Evolutionary conservation across 108 stramenopile genomes (phyloP), one percentile per base, ranked within the genome.

Genomic region (Cyclostephanos tholiformis): DNA sequence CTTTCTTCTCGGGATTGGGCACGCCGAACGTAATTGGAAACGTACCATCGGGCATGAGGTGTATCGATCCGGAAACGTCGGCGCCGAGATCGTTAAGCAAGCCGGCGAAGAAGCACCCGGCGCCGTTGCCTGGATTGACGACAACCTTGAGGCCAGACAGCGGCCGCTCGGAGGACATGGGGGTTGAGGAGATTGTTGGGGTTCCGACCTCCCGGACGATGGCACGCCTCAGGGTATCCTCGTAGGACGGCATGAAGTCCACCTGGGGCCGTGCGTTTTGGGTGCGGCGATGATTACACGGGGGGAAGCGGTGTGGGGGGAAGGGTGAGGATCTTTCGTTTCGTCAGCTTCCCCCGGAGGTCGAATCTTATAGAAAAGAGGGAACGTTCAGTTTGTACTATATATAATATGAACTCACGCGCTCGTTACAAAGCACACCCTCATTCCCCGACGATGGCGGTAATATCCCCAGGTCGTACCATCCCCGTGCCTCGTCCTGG

Each of bases 1-100:
- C 58, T 25, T 80, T 71, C 48, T 78, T 77, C 82, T 95, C 94
- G 32, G 94, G 94, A 77, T 95, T 95, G 2, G 94, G 91, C n/a
- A 92, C 79, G 22, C 93, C 93, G 67, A 53, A 67, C 0, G 55
- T 64, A 2, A 12, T 22, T 2, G 90, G 87, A 69, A 95, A 95
- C 2, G 73, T 60, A 19, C 82, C 86, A 79, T 91, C 82, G 2
- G 87, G 86, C 36, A 74, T 68, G 7, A 82, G 58, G 63, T 87
- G 64, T 12, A 95, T 67, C 10, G 85, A 87, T 26, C 63, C 72
- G 6, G 83, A 72, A 14, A 89, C 87, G 74, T 91, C 84, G 3
- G 91, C 94, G 30, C 94, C 94, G 23, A 92, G 78, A 51, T 83
- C 87, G 25, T 66, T 56, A 10, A 95, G 69, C 0, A 95, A 72